Base-by-base conservation (phyloP, 352 stramenopile genomes). In the Phytopythium boreale region DNA sequence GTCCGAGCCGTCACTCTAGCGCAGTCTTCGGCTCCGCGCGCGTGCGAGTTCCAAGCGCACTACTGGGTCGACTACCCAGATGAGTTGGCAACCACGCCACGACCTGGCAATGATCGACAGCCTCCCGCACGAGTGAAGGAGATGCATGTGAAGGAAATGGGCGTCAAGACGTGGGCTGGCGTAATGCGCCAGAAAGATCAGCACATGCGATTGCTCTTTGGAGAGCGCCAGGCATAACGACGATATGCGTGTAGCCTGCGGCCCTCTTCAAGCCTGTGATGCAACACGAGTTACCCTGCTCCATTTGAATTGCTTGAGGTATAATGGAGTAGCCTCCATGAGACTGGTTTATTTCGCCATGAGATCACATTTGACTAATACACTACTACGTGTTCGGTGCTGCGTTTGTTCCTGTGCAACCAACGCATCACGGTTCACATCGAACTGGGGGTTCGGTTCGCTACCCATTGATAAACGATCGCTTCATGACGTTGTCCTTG, bases 161-260 rank as follows among this genome's bases (percentile, higher is more conserved):
- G 53, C 34, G 37, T 34, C 1, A 59, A 20, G 5, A 46, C 53
- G 8, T 59, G 53, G 53, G 20, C 31, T 4, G 34, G 37, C 10
- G 24, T 46, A 0, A 59, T 59, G 53, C 53, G n/a, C 10, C 53
- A 47, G 19, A 59, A 59, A 20, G 53, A 59, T 12, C 34, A 47
- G 53, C 34, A 47, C 27, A 49, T 59, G 53, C 53, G 34, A 19
- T 0, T 47, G 29, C 20, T 41, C n/a, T 34, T 59, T 29, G 47
- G 47, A 7, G 39, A 46, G 15, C 39, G 39, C 39, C 39, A 20
- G 8, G 4, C 39, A n/a, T 6, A 46, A 46, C 39, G 39, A 5
- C 14, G 39, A 46, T n/a, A 10, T 22, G 8, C 1, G 19, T 2
- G 39, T 1, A 39, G 34, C 10, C 6, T 2, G 34, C 6, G 34